Conservation (phyloP, 2,329 filamentous ascomycete species). For the Stemphylium vesicarium region DNA sequence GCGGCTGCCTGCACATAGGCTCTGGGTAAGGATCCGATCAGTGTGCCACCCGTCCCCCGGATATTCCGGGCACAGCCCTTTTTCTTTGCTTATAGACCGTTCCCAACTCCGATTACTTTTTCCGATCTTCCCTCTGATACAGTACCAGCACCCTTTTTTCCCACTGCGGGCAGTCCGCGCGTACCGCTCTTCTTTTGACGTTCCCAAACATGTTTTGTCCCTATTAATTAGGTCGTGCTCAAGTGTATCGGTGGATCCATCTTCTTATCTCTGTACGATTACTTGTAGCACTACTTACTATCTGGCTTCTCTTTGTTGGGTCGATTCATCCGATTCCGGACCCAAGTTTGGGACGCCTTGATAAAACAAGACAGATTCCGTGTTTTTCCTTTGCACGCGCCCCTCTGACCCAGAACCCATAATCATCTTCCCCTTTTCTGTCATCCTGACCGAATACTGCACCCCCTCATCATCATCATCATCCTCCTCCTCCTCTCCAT, state of each 20-base stretch:
- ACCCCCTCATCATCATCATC: too few relatives aligned
- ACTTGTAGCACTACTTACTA: conserved; percentile 20
- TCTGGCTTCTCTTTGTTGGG: conserved; percentile 14
- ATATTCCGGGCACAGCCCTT: conserved; percentile 11
- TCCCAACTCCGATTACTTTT: conserved; percentile 20
- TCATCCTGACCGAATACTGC: conserved; percentile 16
- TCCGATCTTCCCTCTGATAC: conserved; percentile 13
- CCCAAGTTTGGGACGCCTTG: conserved; percentile 3
- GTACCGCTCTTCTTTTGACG: conserved; percentile 13
- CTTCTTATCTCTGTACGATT: conserved; percentile 22
- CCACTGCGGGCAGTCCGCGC: conserved; percentile 22
- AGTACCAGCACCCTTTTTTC: conserved; percentile 13
- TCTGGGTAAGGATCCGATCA: conserved; percentile 4
- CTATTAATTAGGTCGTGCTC: conserved; percentile 15
- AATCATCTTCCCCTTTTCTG: conserved; percentile 25
- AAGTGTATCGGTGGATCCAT: conserved; percentile 9
- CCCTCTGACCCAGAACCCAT: conserved; percentile 1
- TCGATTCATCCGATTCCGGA: conserved; percentile 9
- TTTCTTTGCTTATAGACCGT: conserved; percentile 23
- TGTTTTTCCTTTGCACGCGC: background rate
- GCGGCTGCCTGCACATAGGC: background rate
- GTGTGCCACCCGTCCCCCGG: conserved; percentile 26
- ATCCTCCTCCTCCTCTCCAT: background rate
- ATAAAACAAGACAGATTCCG: background rate
- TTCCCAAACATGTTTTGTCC: conserved; percentile 19